A percentile compares a stretch with the other conserved stretches of the same genome.
Conservation (phyloP, 2,329 filamentous ascomycete genomes). For the Diaporthe caulivora region DNA sequence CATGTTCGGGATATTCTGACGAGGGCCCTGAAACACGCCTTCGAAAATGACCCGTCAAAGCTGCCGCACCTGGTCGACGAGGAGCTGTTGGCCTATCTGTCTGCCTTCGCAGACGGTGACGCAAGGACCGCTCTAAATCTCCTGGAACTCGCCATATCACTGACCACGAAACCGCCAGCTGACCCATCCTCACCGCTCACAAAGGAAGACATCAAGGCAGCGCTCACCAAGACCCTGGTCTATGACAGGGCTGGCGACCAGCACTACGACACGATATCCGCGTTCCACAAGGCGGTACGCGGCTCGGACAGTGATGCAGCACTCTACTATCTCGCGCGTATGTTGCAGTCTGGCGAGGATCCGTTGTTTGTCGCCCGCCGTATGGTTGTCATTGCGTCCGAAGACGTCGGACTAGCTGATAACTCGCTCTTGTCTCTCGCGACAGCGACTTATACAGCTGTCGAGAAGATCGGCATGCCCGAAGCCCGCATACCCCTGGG, state of each 20-base stretch:
- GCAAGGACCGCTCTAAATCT: constrained; percentile 93
- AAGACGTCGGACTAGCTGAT: constrained; percentile 93
- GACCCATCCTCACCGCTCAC: constrained; percentile 65
- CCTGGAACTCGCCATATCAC: constrained; percentile 86
- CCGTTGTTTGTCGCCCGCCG: constrained; percentile 91
- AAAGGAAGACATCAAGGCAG: constrained; percentile 80
- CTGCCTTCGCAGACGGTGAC: constrained; percentile 90
- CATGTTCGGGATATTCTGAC: constrained; percentile 80
- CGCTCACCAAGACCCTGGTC: constrained; percentile 90
- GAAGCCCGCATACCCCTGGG: constrained; percentile 94
- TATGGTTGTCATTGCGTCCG: constrained; percentile 93
- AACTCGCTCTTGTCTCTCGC: constrained; percentile 86
- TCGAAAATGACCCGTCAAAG: constrained; percentile 50
- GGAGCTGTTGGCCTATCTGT: constrained; percentile 83
- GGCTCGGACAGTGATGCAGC: constrained; percentile 89
- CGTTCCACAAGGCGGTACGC: constrained; percentile 95
- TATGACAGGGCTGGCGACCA: constrained; percentile 96
- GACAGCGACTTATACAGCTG: constrained; percentile 86
- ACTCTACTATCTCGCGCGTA: constrained; percentile 93
- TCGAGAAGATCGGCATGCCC: constrained; percentile 94
- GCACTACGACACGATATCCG: constrained; percentile 97
- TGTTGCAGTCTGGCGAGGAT: constrained; percentile 96
- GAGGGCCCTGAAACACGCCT: constrained; percentile 78
- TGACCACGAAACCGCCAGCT: constrained; percentile 61
- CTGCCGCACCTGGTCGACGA: constrained; percentile 75